Conservation (phyloP, 345 rosid genomes). For the Populus deltoides region DNA sequence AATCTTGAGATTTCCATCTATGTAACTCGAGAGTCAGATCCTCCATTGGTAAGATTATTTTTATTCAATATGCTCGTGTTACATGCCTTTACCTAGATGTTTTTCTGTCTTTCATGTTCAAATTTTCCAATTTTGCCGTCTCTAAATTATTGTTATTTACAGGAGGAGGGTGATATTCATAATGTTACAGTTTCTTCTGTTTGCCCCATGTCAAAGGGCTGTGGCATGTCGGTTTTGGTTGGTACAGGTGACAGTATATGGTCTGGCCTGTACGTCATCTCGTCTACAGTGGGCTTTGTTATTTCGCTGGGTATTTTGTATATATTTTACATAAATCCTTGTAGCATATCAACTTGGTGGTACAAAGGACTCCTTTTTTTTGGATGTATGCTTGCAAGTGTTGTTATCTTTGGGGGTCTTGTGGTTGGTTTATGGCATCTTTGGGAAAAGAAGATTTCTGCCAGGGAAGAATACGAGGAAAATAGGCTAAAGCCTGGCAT, state of each 20-base stretch:
- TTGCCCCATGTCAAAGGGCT: constrained; percentile 35
- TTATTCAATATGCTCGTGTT: not conserved
- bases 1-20: constrained; percentile 54
- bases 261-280: constrained; percentile 64
- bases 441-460: constrained; percentile 43
- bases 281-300: constrained; percentile 58
- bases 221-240: constrained; percentile 65
- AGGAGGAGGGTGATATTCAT: constrained; percentile 69
- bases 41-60: constrained; percentile 54
- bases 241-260: constrained; percentile 73
- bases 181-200: constrained; percentile 26
- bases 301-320: constrained; percentile 42
- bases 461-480: constrained; percentile 19
- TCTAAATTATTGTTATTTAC: constrained; percentile 22
- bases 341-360: constrained; percentile 63
- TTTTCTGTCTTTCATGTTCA: not conserved
- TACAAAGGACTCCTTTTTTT: constrained; percentile 69
- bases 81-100: not conserved
- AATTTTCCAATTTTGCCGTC: not conserved
- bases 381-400: constrained; percentile 63
- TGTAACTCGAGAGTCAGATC: constrained; percentile 70
- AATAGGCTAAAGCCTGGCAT: constrained; percentile 5
- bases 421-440: constrained; percentile 69
- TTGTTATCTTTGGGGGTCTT: constrained; percentile 61
- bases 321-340: constrained; percentile 58